Evolutionary conservation across 2,329 filamentous ascomycete genomes (phyloP).

Genomic region (Curvularia sp.): DNA sequence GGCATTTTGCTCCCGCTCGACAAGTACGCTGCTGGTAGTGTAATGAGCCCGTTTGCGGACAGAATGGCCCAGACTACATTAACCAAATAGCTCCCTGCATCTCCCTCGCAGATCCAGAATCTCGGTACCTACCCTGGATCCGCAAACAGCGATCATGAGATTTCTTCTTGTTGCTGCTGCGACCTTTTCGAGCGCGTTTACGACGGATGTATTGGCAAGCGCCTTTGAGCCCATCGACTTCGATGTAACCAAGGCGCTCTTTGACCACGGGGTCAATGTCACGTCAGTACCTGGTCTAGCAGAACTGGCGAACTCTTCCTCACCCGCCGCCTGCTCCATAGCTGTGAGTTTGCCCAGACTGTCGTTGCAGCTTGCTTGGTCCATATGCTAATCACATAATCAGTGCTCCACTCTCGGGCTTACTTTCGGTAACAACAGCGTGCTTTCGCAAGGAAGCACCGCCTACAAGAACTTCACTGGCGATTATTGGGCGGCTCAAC

Average conservation of each 20-base stretch:
- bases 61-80: constrained; percentile 10
- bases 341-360: constrained; percentile 26
- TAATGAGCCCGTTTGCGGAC: not conserved
- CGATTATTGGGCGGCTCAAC: constrained; percentile 38
- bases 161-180: constrained; percentile 7
- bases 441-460: constrained; percentile 24
- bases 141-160: constrained; percentile 17
- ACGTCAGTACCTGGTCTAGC: constrained; percentile 25
- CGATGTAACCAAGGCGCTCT: constrained; percentile 31
- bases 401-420: constrained; percentile 31
- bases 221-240: constrained; percentile 29
- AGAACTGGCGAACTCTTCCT: constrained; percentile 13
- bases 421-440: constrained; percentile 22
- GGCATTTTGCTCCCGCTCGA: constrained; percentile 4
- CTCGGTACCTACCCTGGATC: constrained; percentile 6
- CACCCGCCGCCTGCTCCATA: constrained; percentile 24
- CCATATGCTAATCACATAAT: not conserved
- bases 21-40: constrained; percentile 3
- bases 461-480: constrained; percentile 31
- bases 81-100: constrained; percentile 15
- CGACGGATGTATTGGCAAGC: constrained; percentile 7
- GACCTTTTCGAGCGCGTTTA: constrained; percentile 8
- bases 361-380: not conserved
- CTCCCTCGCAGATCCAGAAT: constrained; percentile 4
- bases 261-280: constrained; percentile 28